Base-by-base conservation (phyloP, 768 basidiomycete genomes). In the Lentinula sp. region DNA sequence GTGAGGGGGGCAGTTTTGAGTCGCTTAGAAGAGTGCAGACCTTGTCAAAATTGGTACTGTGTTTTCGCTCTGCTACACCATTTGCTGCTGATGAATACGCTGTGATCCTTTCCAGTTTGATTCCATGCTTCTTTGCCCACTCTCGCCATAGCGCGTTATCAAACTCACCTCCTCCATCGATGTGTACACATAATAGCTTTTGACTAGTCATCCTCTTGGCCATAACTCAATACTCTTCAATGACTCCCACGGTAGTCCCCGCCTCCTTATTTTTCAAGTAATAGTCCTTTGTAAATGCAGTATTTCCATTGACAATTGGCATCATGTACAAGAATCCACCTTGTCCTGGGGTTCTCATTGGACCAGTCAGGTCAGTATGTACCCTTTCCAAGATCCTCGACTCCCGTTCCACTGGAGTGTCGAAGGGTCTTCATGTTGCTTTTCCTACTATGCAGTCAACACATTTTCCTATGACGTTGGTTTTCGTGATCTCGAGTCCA, bases 101-200 rank as follows among this genome's bases (percentile, higher is more conserved):
- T 7, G 63, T 61, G 21, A 66, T 69, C 2, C 54, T 50, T 58
- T 70, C 60, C 10, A 62, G 61, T 0, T 28, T 48, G n/a, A 70
- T 71, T 1, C 71, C 71, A 18, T 64, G 54, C 9, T 56, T 7
- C 2, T 35, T 13, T 61, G 59, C 18, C 60, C 61, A 16, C 10
- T 34, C 4, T 60, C 42, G 13, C 67, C 67, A 59, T 10, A 18
- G 48, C 7, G 1, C 28, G 9, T n/a, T 54, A n/a, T 32, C 34
- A 34, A 63, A 73, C 60, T 73, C 70, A 5, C 66, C 65, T 4
- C 71, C 73, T n/a, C 23, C 23, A 23, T 23, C 2, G 3, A 23
- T 23, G 23, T 2, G 23, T 23, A 23, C 23, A 23, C 23, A 48
- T 4, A 61, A 37, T 0, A 68, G 16, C 21, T 60, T 60, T 0